These are phyloP conservation scores for Oxyria digyna DNA, from an alignment of 148 eudicot genomes.

Conservation along the genomic window DNA sequence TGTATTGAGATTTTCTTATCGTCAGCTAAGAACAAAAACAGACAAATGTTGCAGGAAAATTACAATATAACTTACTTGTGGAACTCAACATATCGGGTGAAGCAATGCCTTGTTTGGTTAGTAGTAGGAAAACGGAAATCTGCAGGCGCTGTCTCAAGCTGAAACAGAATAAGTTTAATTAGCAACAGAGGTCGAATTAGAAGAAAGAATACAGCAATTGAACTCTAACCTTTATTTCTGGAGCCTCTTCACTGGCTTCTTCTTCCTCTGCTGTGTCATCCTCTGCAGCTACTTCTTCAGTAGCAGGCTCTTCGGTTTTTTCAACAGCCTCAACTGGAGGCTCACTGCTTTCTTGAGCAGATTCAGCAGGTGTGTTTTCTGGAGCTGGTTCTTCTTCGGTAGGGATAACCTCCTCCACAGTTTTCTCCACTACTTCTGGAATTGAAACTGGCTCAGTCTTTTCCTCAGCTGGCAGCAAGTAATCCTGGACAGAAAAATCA, in stretches of 20 bases:
- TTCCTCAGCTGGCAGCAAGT: slow-evolving; percentile 23
- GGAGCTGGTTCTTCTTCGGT: neutral
- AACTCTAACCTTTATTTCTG: slow-evolving; percentile 53
- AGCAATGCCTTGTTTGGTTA: slow-evolving; percentile 91
- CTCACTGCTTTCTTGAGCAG: slow-evolving; percentile 3
- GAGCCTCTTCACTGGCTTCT: slow-evolving; percentile 39
- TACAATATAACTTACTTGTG: slow-evolving; percentile 45
- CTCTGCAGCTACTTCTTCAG: slow-evolving; percentile 19
- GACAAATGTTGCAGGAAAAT: neutral
- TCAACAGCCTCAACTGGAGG: slow-evolving; percentile 15
- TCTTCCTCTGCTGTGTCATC: slow-evolving; percentile 40
- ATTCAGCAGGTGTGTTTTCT: neutral
- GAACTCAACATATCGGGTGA: slow-evolving; percentile 83
- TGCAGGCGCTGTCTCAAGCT: slow-evolving; percentile 95
- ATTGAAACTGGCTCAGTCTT: slow-evolving; percentile 14
- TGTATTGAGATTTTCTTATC: neutral
- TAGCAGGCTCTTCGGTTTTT: slow-evolving; percentile 15
- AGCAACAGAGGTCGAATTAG: neutral
- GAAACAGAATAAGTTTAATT: slow-evolving; percentile 5
- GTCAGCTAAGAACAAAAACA: neutral
- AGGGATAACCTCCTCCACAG: slow-evolving; percentile 13
- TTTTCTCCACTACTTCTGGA: slow-evolving; percentile 27
- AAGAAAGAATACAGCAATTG: neutral
- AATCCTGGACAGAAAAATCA: slow-evolving; percentile 15
- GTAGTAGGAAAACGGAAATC: slow-evolving; percentile 97